Conservation (phyloP, 352 stramenopile species). For the Hyaloperonospora brassicae region DNA sequence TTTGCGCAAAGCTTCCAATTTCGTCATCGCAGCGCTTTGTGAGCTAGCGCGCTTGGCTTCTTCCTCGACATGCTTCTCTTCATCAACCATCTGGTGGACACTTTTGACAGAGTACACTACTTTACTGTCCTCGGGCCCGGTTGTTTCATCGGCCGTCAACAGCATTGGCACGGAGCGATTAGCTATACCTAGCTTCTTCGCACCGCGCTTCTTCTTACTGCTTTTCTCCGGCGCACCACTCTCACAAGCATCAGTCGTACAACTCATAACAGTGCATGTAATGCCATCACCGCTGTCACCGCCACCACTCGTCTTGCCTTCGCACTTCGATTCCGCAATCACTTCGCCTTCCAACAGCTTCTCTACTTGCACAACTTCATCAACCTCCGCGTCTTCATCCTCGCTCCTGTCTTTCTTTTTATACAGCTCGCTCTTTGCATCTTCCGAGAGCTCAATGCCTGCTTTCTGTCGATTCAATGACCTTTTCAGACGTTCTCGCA, state of each 20-base stretch:
- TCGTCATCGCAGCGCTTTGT: constrained; percentile 61
- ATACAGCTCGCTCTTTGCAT: constrained; percentile 49
- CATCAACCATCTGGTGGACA: constrained; percentile 5
- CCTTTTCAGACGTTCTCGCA: constrained; percentile 67
- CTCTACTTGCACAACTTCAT: not conserved
- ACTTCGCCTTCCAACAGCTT: constrained; percentile 12
- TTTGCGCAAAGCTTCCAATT: constrained; percentile 53
- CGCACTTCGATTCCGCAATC: constrained; percentile 14
- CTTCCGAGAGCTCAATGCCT: constrained; percentile 44
- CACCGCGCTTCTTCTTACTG: constrained; percentile 26
- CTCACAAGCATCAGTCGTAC: constrained; percentile 1
- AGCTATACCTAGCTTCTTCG: constrained; percentile 23
- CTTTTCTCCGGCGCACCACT: constrained; percentile 8
- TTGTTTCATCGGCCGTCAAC: constrained; percentile 1
- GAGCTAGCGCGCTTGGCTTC: constrained; percentile 28
- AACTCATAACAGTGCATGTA: not conserved
- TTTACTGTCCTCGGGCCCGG: not conserved
- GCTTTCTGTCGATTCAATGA: constrained; percentile 73
- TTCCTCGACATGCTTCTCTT: constrained; percentile 17
- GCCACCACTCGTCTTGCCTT: constrained; percentile 17
- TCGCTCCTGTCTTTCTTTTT: constrained; percentile 29
- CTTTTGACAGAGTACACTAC: constrained; percentile 4
- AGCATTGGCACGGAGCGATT: constrained; percentile 27
- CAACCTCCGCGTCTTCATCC: constrained; percentile 13
- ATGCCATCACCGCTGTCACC: constrained; percentile 15